Evolutionary conservation across 2,329 filamentous ascomycete species (phyloP), one percentile per base, ranked within the genome.

Genomic region (Claviceps citrina): DNA sequence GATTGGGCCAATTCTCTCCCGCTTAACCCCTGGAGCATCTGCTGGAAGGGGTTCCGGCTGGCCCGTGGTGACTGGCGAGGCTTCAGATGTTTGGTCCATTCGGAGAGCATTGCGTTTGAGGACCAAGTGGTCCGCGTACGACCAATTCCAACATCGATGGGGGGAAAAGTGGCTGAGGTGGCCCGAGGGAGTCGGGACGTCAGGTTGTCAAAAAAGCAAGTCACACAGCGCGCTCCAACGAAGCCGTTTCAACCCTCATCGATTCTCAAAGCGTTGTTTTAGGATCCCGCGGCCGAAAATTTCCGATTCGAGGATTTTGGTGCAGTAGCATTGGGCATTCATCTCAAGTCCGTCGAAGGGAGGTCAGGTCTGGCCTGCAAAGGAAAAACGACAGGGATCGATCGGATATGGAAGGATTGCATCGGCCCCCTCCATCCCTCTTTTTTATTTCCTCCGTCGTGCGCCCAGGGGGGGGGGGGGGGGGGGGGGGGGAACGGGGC

Each of bases 301-400:
- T 22, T 20, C 18, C 35, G 35, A 37, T 37, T 37, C 35, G 35
- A 37, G 26, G 35, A 37, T 30, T 30, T 30, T 30, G 26, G 35
- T 12, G 12, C 15, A 37, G 9, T 12, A 15, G 19, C 13, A 37
- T 30, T 30, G 36, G 8, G n/a, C 8, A 8, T 10, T 24, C 9
- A 31, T 31, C 20, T 13, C 6, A 25, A 20, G n/a, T n/a, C 13
- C 32, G 20, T 34, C 32, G 4, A 33, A 24, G 7, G 13, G 10
- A 7, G 16, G 19, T 18, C 15, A 7, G 16, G 15, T 4, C 4
- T 18, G 30, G 15, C n/a, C 19, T 34, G 31, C 31, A 34, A 15
- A 34, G n/a, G 18, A 24, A 19, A 24, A 34, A 15, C 20, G 20
- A 34, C 32, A 34, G 20, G 12, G 20, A 20, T n/a, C 31, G 5